Evolutionary conservation across 257 asterid genomes (phyloP).

Genomic region (Solanum tarapatanum): DNA sequence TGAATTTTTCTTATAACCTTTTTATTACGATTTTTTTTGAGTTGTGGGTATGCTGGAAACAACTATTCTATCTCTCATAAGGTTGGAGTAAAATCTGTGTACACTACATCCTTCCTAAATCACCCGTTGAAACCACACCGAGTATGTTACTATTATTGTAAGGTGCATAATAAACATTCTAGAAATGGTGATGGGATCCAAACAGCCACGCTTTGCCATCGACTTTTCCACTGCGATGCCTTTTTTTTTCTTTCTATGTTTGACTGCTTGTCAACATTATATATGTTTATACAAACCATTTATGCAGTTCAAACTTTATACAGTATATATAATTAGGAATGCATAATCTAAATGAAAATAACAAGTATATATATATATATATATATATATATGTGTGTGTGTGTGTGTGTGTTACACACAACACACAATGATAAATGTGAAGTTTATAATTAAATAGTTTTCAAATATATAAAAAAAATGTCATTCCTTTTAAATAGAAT

Average conservation of each 20-base stretch:
- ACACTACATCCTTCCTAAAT: neutral
- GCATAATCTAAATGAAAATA: neutral
- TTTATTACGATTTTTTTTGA: neutral
- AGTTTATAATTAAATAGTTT: neutral
- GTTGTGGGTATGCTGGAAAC: fast-evolving
- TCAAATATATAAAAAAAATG: neutral
- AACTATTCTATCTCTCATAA: neutral
- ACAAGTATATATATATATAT: neutral
- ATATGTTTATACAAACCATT: neutral
- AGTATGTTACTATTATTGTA: neutral
- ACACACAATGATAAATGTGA: neutral
- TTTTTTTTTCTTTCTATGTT: neutral
- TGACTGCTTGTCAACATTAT: neutral
- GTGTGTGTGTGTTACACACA: no score
- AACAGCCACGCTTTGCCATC: neutral
- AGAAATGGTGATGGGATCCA: neutral
- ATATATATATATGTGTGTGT: no score
- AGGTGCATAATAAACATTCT: neutral
- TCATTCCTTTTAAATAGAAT: neutral
- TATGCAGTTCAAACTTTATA: neutral
- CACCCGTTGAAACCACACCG: neutral
- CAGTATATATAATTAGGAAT: neutral
- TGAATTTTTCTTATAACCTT: neutral
- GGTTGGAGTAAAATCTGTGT: neutral
- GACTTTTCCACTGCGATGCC: neutral